phyloP scores from a whole-genome alignment of 2,329 filamentous ascomycete species.

The Ciborinia camelliae region DNA sequence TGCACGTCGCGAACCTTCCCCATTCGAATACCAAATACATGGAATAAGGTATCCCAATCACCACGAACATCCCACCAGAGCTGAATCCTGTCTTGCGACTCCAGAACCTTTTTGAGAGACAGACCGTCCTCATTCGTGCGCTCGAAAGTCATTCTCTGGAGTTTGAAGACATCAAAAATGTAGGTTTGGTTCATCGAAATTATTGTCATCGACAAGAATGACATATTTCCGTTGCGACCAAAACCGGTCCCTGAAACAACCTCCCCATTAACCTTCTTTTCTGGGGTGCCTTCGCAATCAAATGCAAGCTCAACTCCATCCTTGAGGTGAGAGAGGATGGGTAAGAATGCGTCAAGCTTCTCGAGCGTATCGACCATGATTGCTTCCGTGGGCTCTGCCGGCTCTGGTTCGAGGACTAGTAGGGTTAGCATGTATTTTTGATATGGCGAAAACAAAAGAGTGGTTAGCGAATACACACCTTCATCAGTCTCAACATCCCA shows the following conservation, averaged over 20 bases:
- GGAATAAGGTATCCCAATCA: not conserved
- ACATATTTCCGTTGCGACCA: not conserved
- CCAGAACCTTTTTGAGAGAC: not conserved
- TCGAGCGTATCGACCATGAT: not conserved
- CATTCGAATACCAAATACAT: not conserved
- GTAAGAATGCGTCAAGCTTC: not conserved
- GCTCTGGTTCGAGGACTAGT: not conserved
- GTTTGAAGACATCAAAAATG: not conserved
- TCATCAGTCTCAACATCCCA: not conserved
- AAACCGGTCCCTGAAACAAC: not conserved
- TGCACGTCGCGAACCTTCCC: not conserved
- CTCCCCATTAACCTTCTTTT: not conserved
- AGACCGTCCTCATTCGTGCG: not conserved
- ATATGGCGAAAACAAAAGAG: too few relatives aligned
- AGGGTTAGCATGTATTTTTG: too few relatives aligned
- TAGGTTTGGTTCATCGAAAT: not conserved
- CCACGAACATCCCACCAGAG: slow-evolving; percentile 11
- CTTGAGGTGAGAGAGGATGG: not conserved
- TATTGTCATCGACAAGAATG: not conserved
- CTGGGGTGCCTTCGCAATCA: not conserved
- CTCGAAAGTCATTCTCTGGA: not conserved
- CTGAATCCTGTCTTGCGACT: not conserved
- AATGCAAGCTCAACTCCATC: slow-evolving; percentile 2
- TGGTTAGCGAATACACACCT: too few relatives aligned
- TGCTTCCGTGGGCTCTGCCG: not conserved